Conservation (phyloP, 2,329 filamentous ascomycete species). For the Nothopassalora personata region DNA sequence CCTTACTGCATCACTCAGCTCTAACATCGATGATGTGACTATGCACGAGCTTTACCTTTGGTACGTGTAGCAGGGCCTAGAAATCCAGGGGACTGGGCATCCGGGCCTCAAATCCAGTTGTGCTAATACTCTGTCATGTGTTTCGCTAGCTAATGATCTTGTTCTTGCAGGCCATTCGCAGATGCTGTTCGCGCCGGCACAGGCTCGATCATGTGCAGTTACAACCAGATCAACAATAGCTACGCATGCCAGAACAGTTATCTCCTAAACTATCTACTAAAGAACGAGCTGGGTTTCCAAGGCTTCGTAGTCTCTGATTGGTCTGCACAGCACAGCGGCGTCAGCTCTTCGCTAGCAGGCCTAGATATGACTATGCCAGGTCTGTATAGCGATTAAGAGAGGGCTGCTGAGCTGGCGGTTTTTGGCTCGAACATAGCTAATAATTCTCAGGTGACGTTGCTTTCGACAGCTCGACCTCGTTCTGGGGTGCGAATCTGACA, state of each 20-base stretch:
- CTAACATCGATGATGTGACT: conserved; percentile 59
- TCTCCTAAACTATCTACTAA: conserved; percentile 63
- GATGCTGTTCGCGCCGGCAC: conserved; percentile 48
- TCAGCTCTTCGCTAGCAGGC: conserved; percentile 62
- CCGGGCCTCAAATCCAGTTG: no score
- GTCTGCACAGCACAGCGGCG: conserved; percentile 66
- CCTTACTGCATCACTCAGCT: conserved; percentile 56
- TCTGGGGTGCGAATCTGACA: conserved; percentile 71
- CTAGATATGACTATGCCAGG: conserved; percentile 69
- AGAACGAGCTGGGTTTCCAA: conserved; percentile 70
- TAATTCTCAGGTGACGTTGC: conserved; percentile 55
- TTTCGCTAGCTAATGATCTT: neutral
- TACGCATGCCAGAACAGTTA: conserved; percentile 79
- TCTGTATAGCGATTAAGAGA: neutral
- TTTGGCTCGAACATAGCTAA: conserved; percentile 66
- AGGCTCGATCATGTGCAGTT: conserved; percentile 54
- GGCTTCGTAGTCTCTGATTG: conserved; percentile 69
- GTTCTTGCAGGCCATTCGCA: conserved; percentile 38
- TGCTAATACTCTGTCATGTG: no score
- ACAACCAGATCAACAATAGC: conserved; percentile 69
- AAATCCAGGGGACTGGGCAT: no score
- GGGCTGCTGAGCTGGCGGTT: neutral
- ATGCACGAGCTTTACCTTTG: conserved; percentile 42
- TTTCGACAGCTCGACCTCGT: conserved; percentile 57
- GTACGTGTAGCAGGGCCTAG: conserved; percentile 4